Percentiles rank a stretch among this genome's conserved stretches.
Evolutionary conservation across 1,284 basidiomycete species (phyloP).

Genomic region (Thelephora terrestris): DNA sequence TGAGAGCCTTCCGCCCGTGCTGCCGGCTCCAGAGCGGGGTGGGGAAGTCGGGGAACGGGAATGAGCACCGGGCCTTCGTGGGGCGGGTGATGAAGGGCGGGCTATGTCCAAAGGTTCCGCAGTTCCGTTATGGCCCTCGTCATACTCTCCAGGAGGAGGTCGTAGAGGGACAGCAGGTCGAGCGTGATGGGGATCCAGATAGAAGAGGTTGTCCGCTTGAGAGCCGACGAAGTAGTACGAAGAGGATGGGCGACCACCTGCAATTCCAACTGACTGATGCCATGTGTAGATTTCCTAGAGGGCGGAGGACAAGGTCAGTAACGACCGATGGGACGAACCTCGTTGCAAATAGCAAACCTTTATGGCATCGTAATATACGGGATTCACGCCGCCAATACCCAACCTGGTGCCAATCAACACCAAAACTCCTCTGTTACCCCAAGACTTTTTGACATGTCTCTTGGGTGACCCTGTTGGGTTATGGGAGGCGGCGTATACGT

Average conservation of each 20-base stretch:
- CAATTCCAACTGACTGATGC: constrained; percentile 93
- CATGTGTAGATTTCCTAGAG: constrained; percentile 80
- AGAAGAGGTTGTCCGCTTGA: constrained; percentile 86
- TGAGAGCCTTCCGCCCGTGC: constrained; percentile 42
- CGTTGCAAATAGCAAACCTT: constrained; percentile 51
- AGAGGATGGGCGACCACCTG: constrained; percentile 89
- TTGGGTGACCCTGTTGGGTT: constrained; percentile 27
- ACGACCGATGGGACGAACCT: neutral
- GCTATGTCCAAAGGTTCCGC: neutral
- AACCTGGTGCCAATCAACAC: constrained; percentile 82
- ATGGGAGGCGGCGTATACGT: constrained; percentile 77
- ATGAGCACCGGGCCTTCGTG: constrained; percentile 10
- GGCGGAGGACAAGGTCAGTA: constrained; percentile 2
- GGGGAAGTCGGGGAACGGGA: constrained; percentile 33
- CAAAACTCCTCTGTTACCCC: constrained; percentile 83
- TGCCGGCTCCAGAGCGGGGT: constrained; percentile 37
- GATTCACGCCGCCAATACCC: constrained; percentile 89
- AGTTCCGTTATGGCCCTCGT: constrained; percentile 1
- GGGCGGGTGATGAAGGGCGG: neutral
- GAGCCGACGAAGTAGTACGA: constrained; percentile 97
- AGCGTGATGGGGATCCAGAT: constrained; percentile 92
- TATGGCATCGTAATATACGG: constrained; percentile 89
- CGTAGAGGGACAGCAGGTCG: constrained; percentile 74
- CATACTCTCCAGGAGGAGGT: constrained; percentile 28
- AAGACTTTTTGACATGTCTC: constrained; percentile 30